A percentile compares a stretch with the other conserved stretches of the same genome.
Conservation (phyloP, 2,329 filamentous ascomycete species). For the Raffaelea albimanens region DNA sequence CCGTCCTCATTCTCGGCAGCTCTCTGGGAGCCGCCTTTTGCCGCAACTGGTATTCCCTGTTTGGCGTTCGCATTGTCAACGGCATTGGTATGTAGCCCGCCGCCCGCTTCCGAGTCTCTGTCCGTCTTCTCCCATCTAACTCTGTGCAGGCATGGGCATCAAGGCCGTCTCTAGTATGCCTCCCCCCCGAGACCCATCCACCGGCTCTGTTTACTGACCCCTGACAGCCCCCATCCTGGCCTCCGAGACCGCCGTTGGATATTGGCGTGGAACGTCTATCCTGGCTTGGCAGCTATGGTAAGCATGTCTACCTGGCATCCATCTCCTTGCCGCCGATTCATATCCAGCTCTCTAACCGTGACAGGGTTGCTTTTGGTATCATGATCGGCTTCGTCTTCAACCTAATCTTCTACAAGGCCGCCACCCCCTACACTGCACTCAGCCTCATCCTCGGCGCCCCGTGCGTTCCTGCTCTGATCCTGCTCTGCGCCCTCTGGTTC, state of each 20-base stretch:
- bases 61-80: conserved; percentile 26
- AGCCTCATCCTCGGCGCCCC: conserved; percentile 26
- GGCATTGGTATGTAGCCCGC: conserved; percentile 20
- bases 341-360: neutral
- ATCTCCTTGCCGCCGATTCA: too few relatives aligned
- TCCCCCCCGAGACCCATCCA: neutral
- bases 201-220: neutral
- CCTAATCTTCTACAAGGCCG: conserved; percentile 19
- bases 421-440: conserved; percentile 13
- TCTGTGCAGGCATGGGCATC: conserved; percentile 27
- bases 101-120: too few relatives aligned
- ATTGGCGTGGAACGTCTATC: conserved; percentile 37
- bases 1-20: conserved; percentile 27
- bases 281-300: conserved; percentile 37
- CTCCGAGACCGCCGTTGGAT: conserved; percentile 35
- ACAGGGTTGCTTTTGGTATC: conserved; percentile 26
- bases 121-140: too few relatives aligned
- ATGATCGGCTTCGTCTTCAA: conserved; percentile 27
- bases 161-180: conserved; percentile 32
- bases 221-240: conserved; percentile 29
- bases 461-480: conserved; percentile 22
- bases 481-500: conserved; percentile 24
- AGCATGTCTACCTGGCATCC: too few relatives aligned
- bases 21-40: conserved; percentile 27
- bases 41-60: conserved; percentile 21